Evolutionary conservation across 768 basidiomycete species (phyloP), one percentile per base, ranked within the genome.

Genomic region (Collybiopsis confluens): DNA sequence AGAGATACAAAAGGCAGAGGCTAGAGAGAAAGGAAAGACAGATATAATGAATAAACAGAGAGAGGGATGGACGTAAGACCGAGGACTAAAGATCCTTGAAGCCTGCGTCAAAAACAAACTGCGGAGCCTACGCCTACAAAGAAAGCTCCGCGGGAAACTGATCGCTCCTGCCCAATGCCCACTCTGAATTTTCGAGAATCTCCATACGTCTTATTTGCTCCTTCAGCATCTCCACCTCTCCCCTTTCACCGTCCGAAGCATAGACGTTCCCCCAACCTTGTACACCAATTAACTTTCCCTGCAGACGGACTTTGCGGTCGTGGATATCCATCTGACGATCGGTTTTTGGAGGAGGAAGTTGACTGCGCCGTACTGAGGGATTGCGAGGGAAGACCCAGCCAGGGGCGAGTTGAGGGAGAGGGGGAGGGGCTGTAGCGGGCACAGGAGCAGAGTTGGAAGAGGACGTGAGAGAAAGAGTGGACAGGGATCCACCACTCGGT

Each of bases 81-180:
- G n/a, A n/a, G n/a, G n/a, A n/a, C n/a, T n/a, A n/a, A n/a, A n/a
- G n/a, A n/a, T n/a, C n/a, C n/a, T n/a, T n/a, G n/a, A n/a, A n/a
- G n/a, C n/a, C n/a, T n/a, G n/a, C n/a, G n/a, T n/a, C n/a, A n/a
- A n/a, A n/a, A n/a, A n/a, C n/a, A n/a, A n/a, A n/a, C n/a, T n/a
- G n/a, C n/a, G n/a, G n/a, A n/a, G n/a, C n/a, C n/a, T n/a, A n/a
- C n/a, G n/a, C n/a, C 21, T 42, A 42, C 8, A 8, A 18, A n/a
- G 40, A 23, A 5, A 42, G 23, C 16, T 23, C 40, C 16, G 40
- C 6, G n/a, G 50, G 50, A 18, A 52, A n/a, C 23, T 52, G 20
- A 24, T 52, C 26, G n/a, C 38, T 52, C 28, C 10, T 52, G 16
- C 50, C 50, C 40, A 52, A 41, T 10, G 50, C 50, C 50, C 50